phyloP scores from a whole-genome alignment of 2,329 filamentous ascomycete genomes.

The Lecanoromycetidae sp. region DNA sequence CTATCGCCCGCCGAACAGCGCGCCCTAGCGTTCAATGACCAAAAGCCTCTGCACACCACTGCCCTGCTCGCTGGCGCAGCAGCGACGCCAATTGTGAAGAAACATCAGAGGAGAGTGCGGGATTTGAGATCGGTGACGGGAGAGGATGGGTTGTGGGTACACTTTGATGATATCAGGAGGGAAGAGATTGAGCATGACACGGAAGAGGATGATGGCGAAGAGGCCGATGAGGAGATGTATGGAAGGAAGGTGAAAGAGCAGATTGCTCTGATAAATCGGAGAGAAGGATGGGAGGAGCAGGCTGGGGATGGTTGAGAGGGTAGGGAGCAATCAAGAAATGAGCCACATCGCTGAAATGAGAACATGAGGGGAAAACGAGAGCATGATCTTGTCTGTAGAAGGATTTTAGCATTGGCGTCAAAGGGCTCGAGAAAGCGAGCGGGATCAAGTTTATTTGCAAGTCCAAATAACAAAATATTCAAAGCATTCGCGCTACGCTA shows the following conservation, averaged over 20 bases:
- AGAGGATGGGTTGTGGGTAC: conserved; percentile 5
- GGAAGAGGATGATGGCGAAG: not conserved
- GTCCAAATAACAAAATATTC: too few relatives aligned
- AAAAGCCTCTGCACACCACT: conserved; percentile 15
- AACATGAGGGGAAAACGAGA: too few relatives aligned
- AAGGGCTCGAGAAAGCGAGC: too few relatives aligned
- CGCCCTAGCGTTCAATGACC: conserved; percentile 5
- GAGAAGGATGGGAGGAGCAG: not conserved
- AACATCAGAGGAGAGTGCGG: not conserved
- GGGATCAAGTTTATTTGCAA: too few relatives aligned
- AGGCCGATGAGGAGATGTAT: not conserved
- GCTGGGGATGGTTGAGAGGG: not conserved
- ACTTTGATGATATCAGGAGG: not conserved
- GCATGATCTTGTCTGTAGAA: too few relatives aligned
- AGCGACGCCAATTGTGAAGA: conserved; percentile 1
- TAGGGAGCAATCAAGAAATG: not conserved
- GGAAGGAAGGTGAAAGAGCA: not conserved
- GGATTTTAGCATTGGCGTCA: too few relatives aligned
- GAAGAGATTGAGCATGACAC: not conserved
- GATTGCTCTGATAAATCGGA: not conserved
- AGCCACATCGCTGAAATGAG: not conserved
- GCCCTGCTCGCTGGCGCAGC: conserved; percentile 16
- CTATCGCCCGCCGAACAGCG: too few relatives aligned
- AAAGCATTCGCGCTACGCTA: not conserved
- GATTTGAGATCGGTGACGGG: conserved; percentile 5